phyloP scores from a whole-genome alignment of 805 yeast species.

The Yarrowia sp. region DNA sequence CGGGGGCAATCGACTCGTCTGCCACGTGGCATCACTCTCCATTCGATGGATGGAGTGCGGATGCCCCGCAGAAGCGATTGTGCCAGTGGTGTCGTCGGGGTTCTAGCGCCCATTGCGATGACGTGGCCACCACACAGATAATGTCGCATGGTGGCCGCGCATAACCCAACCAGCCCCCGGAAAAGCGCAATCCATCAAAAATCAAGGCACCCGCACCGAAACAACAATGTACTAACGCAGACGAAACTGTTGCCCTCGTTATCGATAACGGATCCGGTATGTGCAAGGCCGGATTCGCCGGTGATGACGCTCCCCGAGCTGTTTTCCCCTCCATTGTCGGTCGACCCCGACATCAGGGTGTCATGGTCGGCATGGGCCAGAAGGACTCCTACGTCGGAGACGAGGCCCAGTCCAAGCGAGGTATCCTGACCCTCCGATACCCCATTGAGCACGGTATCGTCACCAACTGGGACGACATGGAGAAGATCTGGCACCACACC shows the following conservation, averaged over 20 bases:
- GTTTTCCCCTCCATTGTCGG: conserved; percentile 99
- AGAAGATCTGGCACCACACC: conserved; percentile 99
- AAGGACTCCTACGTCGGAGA: conserved; percentile 99
- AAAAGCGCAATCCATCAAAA: conserved; percentile 2
- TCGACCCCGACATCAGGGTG: conserved; percentile 99
- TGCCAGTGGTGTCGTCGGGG: too few species aligned
- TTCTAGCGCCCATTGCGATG: background rate
- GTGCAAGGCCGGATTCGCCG: conserved; percentile 99
- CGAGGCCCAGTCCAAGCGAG: conserved; percentile 99
- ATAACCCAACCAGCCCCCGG: conserved; percentile 13
- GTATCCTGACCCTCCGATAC: conserved; percentile 97
- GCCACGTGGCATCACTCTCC: too few species aligned
- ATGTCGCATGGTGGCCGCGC: conserved; percentile 27
- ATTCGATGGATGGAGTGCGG: too few species aligned
- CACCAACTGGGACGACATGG: conserved; percentile 99
- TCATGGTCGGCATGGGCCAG: conserved; percentile 99
- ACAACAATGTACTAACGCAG: conserved; percentile 41
- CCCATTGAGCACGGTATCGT: conserved; percentile 99
- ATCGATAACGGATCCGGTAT: conserved; percentile 99
- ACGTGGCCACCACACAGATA: conserved; percentile 30
- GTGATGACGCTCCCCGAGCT: conserved; percentile 99
- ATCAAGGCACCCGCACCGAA: background rate
- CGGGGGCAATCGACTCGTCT: too few species aligned
- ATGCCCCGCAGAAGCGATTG: too few species aligned
- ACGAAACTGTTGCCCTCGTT: conserved; percentile 60